These are phyloP conservation scores for Trypanosoma avium DNA, from an alignment of 208 protist species.

Conservation along the genomic window DNA sequence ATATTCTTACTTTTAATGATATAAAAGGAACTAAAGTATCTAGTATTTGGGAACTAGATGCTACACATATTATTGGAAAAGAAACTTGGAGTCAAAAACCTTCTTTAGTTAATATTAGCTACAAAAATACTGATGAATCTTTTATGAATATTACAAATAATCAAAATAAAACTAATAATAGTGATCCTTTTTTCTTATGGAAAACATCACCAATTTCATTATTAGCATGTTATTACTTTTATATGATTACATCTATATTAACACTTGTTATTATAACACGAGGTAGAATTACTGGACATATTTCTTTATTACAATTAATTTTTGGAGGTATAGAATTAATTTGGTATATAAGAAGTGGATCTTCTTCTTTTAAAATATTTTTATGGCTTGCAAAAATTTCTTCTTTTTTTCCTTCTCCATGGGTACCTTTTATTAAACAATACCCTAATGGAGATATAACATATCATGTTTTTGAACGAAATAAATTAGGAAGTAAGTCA, in stretches of 20 bases:
- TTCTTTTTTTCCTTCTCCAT: constrained; percentile 5
- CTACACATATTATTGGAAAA: background rate
- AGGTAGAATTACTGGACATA: constrained; percentile 4
- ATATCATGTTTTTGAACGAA: constrained; percentile 4
- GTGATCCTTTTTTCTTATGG: constrained; percentile 16
- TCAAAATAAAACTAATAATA: too few relatives aligned
- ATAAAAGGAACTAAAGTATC: background rate
- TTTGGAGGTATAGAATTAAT: constrained; percentile 1
- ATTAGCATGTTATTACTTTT: constrained; percentile 56
- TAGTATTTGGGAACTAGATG: constrained; percentile 1
- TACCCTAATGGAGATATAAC: background rate
- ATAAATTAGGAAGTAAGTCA: background rate
- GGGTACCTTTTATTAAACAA: constrained; percentile 9
- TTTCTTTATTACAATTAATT: constrained; percentile 8
- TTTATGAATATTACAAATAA: too few relatives aligned
- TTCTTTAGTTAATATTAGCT: too few relatives aligned
- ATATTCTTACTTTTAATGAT: background rate
- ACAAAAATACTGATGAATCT: too few relatives aligned
- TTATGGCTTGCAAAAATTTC: constrained; percentile 11
- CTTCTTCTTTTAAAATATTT: constrained; percentile 9
- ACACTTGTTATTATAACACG: background rate
- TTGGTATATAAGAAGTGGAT: constrained; percentile 4
- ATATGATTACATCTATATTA: constrained; percentile 25
- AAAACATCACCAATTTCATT: constrained; percentile 47
- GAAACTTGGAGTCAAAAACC: too few relatives aligned